These are phyloP conservation scores for Vanilla planifolia DNA, from an alignment of 106 monocot genomes.

Conservation along the genomic window DNA sequence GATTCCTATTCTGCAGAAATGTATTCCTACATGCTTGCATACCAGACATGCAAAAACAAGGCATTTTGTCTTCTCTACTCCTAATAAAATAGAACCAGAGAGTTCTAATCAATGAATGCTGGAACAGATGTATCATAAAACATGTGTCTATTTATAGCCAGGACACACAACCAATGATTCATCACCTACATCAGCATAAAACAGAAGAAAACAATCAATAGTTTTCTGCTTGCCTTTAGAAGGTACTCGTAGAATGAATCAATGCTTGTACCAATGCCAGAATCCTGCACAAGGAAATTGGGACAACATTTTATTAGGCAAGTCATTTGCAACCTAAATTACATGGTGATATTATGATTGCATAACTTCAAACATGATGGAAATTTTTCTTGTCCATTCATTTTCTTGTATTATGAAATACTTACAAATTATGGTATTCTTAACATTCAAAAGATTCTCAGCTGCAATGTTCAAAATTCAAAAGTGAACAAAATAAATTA, in stretches of 20 bases:
- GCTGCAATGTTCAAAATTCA: no score
- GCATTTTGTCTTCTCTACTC: no score
- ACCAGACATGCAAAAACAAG: no score
- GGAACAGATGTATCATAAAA: no score
- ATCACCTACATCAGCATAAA: background rate
- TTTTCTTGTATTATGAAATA: no score
- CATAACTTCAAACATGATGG: background rate
- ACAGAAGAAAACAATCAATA: background rate
- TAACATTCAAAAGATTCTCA: no score
- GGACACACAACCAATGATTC: background rate
- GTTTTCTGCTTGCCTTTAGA: slow-evolving; percentile 55
- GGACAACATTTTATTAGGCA: background rate
- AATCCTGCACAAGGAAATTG: slow-evolving; percentile 55
- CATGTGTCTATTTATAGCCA: background rate
- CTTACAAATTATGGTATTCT: no score
- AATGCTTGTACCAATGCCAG: slow-evolving; percentile 97
- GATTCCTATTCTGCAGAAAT: no score
- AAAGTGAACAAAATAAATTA: no score
- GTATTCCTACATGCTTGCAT: no score
- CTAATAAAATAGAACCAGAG: no score
- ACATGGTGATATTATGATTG: background rate
- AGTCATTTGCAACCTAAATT: background rate
- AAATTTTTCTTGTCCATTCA: background rate
- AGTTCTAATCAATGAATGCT: no score
- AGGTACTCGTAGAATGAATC: slow-evolving; percentile 99